Base-by-base conservation (phyloP, 176 grass and related monocot genomes). In the Rhynchospora tenuis region DNA sequence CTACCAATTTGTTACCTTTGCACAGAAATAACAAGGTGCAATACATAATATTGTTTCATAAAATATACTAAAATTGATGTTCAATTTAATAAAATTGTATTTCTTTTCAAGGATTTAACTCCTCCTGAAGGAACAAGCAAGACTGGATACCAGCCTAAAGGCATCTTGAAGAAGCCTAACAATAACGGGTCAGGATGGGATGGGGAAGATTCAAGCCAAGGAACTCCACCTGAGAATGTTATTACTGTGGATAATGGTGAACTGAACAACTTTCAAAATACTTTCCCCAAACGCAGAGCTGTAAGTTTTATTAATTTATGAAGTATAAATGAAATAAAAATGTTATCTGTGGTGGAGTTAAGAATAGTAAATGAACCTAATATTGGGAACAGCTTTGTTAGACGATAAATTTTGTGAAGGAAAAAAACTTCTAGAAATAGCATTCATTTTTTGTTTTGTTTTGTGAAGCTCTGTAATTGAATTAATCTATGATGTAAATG, bases 161-260 rank as follows among this genome's bases (percentile, higher is more conserved):
- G 80, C 47, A 72, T 82, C 14, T 55, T 82, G 64, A 81, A 82
- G 51, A 69, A 54, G 59, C 22, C 64, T 73, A 72, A 38, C 33
- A 38, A 38, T 1, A 38, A 50, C 14, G 51, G 84, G 20, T 68
- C 74, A 23, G 59, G 20, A 17, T 48, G 59, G 24, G 51, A 79
- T 28, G 68, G 7, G 16, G 80, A 82, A 51, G 42, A 82, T 28
- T 17, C 28, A 14, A 62, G 55, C 22, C 86, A 79, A 27, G 48
- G 59, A 55, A 84, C 81, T 42, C 86, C 68, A 23, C 48, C 80
- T 23, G 55, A 83, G 55, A 69, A 28, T 75, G 48, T 61, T 56
- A 48, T 61, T 47, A 20, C 46, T 73, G 50, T 67, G 64, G 48
- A 70, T 51, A n/a, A 2, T 66, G 45, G 5, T 52, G 19, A 55